Conservation (phyloP, 2,329 filamentous ascomycete species). For the Xylariaceae sp. region DNA sequence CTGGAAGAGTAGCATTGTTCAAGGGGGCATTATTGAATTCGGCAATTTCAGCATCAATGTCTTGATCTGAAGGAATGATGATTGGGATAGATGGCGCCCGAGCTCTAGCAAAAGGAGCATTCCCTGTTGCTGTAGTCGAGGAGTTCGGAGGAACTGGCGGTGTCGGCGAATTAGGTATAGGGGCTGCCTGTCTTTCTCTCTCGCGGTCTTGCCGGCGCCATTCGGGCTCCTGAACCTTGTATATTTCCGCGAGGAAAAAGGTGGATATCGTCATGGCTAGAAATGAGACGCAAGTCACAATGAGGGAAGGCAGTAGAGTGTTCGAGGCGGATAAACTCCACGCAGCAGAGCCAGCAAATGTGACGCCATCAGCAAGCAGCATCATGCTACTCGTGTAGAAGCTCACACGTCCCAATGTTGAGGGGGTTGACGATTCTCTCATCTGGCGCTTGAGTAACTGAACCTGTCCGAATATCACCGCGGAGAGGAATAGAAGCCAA, state of each 20-base stretch:
- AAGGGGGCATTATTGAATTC: slow-evolving; percentile 32
- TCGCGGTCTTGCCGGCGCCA: slow-evolving; percentile 41
- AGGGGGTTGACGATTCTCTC: slow-evolving; percentile 61
- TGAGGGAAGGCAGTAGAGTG: slow-evolving; percentile 52
- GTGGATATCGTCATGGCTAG: slow-evolving; percentile 54
- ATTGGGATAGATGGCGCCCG: slow-evolving; percentile 40
- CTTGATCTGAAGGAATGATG: slow-evolving; percentile 59
- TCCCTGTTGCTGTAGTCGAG: slow-evolving; percentile 19
- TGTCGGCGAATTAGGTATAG: slow-evolving; percentile 22
- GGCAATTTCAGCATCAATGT: slow-evolving; percentile 56
- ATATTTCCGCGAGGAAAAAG: slow-evolving; percentile 55
- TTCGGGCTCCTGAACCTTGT: slow-evolving; percentile 56
- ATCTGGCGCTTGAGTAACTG: slow-evolving; percentile 59
- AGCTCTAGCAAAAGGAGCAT: slow-evolving; percentile 20
- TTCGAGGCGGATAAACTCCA: slow-evolving; percentile 53
- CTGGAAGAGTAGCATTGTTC: slow-evolving; percentile 29
- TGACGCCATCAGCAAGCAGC: slow-evolving; percentile 57
- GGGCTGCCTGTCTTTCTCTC: slow-evolving; percentile 28
- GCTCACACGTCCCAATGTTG: slow-evolving; percentile 61
- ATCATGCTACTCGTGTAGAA: slow-evolving; percentile 58
- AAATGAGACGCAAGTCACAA: slow-evolving; percentile 49
- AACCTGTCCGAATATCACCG: slow-evolving; percentile 56
- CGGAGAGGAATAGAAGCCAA: slow-evolving; percentile 54
- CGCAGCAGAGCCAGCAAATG: slow-evolving; percentile 51
- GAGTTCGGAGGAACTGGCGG: slow-evolving; percentile 17